A percentile compares a stretch with the other conserved stretches of the same genome.
phyloP scores from a whole-genome alignment of 345 rosid genomes.

The Eucalyptus shirleyi region DNA sequence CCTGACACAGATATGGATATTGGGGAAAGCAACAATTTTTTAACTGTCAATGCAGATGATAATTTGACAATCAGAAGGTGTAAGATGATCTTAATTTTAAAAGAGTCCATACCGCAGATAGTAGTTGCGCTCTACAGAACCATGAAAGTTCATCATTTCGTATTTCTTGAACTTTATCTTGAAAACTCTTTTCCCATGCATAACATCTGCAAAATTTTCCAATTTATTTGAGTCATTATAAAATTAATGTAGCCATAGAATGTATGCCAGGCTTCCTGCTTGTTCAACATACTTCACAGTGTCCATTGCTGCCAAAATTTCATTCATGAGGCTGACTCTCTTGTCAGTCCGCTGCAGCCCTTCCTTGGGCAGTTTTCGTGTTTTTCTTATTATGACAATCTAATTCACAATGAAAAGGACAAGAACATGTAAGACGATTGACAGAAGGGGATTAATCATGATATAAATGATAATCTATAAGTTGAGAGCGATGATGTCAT shows the following conservation, averaged over 20 bases:
- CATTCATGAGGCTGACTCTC: conserved; percentile 85
- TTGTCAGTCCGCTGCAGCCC: conserved; percentile 89
- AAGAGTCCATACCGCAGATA: conserved; percentile 57
- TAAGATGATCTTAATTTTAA: neutral
- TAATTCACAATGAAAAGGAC: conserved; percentile 5
- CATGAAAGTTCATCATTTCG: conserved; percentile 79
- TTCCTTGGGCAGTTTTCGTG: conserved; percentile 78
- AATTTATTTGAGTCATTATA: neutral
- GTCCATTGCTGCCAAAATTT: conserved; percentile 91
- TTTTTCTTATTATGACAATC: conserved; percentile 81
- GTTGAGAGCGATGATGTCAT: neutral
- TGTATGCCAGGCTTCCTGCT: neutral
- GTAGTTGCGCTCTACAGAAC: conserved; percentile 71
- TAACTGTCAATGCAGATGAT: neutral
- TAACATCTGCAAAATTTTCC: conserved; percentile 47
- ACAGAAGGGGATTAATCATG: neutral
- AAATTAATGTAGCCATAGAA: neutral
- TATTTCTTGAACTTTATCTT: conserved; percentile 49
- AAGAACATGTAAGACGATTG: neutral
- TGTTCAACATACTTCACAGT: conserved; percentile 67
- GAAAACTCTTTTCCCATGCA: conserved; percentile 96
- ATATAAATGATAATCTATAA: neutral
- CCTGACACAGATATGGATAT: neutral
- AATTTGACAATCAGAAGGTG: neutral
- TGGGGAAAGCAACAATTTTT: neutral